A percentile compares a stretch with the other conserved stretches of the same genome.
These are phyloP conservation scores for Lichtheimia ramosa DNA, from an alignment of 371 early-diverging fungal species.

Conservation along the genomic window DNA sequence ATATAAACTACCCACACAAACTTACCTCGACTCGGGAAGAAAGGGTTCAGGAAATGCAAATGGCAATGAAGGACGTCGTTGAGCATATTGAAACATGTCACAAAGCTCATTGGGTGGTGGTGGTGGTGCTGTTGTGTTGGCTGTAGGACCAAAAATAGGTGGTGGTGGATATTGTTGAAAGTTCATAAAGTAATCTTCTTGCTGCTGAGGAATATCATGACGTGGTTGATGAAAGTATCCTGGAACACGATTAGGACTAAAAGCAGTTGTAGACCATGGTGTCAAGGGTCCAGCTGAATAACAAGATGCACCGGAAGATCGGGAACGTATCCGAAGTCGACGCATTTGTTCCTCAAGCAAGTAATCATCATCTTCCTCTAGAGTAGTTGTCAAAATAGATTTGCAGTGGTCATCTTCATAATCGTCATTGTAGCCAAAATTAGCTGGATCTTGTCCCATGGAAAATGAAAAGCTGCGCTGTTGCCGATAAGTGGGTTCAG, in stretches of 20 bases:
- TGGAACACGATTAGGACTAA: background rate
- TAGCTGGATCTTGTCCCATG: constrained; percentile 46
- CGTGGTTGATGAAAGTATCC: background rate
- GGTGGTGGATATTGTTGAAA: background rate
- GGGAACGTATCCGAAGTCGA: constrained; percentile 26
- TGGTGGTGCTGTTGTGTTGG: constrained; percentile 2
- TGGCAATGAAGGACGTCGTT: constrained; percentile 6
- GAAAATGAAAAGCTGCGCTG: constrained; percentile 53
- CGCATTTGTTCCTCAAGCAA: constrained; percentile 15
- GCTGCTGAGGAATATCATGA: background rate
- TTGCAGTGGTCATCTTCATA: constrained; percentile 18
- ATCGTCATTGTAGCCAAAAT: constrained; percentile 45
- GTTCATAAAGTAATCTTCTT: constrained; percentile 1
- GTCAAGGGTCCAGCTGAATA: background rate
- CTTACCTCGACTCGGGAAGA: background rate
- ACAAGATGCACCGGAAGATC: constrained; percentile 36
- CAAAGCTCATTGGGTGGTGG: background rate
- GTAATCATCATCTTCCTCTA: constrained; percentile 40
- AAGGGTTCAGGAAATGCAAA: constrained; percentile 4
- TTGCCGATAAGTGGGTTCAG: constrained; percentile 44
- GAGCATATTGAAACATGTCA: constrained; percentile 5
- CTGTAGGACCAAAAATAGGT: background rate
- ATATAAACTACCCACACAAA: too few species aligned
- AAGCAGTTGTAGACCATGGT: background rate
- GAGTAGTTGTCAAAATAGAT: constrained; percentile 26